These are phyloP conservation scores for Lepiota subincarnata DNA, from an alignment of 768 basidiomycete species.

Conservation along the genomic window DNA sequence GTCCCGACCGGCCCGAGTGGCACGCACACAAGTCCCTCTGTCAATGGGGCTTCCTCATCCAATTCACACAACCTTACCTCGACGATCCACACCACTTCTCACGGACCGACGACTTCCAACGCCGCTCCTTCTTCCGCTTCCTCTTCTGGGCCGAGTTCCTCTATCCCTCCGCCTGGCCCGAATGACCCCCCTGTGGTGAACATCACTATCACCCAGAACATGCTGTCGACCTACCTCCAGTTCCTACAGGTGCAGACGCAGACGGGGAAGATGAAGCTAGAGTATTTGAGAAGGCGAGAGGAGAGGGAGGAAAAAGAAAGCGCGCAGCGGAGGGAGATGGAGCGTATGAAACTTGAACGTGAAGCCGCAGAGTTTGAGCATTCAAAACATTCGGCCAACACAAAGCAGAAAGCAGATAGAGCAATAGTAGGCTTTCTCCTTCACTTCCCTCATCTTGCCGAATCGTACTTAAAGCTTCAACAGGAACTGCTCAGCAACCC, in stretches of 20 bases:
- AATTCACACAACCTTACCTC: slow-evolving; percentile 3
- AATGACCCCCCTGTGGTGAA: slow-evolving; percentile 24
- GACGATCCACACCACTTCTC: slow-evolving; percentile 13
- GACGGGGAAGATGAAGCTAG: slow-evolving; percentile 65
- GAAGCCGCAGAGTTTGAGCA: slow-evolving; percentile 56
- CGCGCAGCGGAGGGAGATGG: slow-evolving; percentile 43
- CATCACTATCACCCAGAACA: slow-evolving; percentile 50
- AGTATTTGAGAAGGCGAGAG: slow-evolving; percentile 62
- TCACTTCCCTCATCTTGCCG: not conserved
- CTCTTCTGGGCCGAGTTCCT: slow-evolving; percentile 12
- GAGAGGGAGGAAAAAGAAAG: slow-evolving; percentile 67
- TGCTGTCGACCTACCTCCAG: slow-evolving; percentile 55
- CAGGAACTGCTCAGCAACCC: slow-evolving; percentile 59
- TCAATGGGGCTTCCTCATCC: slow-evolving; percentile 2
- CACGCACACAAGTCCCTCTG: slow-evolving; percentile 6
- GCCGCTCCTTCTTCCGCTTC: slow-evolving; percentile 5
- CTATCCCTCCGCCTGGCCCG: slow-evolving; percentile 15
- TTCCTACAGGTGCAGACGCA: slow-evolving; percentile 65
- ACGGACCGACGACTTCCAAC: slow-evolving; percentile 13
- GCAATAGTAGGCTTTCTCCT: slow-evolving; percentile 46
- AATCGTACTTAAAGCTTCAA: not conserved
- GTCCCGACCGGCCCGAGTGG: slow-evolving; percentile 16
- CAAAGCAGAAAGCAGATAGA: slow-evolving; percentile 60
- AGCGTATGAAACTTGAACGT: slow-evolving; percentile 49
- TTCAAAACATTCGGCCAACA: slow-evolving; percentile 43